These are phyloP conservation scores for Trametes cingulata DNA, from an alignment of 768 basidiomycete species.

Conservation along the genomic window DNA sequence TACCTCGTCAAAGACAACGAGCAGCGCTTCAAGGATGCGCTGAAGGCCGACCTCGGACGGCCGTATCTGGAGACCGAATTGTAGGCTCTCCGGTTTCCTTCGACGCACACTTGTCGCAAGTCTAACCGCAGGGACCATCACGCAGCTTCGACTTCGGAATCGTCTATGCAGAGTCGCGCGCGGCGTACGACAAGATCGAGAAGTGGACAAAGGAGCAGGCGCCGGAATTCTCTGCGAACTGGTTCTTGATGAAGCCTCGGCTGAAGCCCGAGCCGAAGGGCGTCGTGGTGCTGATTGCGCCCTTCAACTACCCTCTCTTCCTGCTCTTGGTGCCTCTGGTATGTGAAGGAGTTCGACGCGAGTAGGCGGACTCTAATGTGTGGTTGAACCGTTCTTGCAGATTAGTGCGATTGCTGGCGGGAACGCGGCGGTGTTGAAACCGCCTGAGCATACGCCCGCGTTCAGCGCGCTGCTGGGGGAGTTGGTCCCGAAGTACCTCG, in stretches of 20 bases:
- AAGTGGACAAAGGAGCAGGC: slow-evolving; percentile 72
- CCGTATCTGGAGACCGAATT: slow-evolving; percentile 59
- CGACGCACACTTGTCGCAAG: neutral
- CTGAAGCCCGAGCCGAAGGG: slow-evolving; percentile 78
- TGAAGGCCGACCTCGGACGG: slow-evolving; percentile 63
- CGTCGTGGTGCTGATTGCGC: slow-evolving; percentile 64
- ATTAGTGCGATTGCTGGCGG: slow-evolving; percentile 77
- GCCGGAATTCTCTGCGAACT: slow-evolving; percentile 58
- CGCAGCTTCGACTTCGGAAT: slow-evolving; percentile 60
- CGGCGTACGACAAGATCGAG: slow-evolving; percentile 61
- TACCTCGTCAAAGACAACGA: slow-evolving; percentile 76
- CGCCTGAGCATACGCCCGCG: slow-evolving; percentile 66
- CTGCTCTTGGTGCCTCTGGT: slow-evolving; percentile 61
- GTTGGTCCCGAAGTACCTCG: slow-evolving; percentile 74
- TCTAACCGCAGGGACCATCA: neutral
- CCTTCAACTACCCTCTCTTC: slow-evolving; percentile 77
- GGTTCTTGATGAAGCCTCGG: slow-evolving; percentile 57
- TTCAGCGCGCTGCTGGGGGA: slow-evolving; percentile 60
- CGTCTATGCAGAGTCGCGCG: slow-evolving; percentile 50
- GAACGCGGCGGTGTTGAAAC: slow-evolving; percentile 68
- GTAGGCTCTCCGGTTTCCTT: slow-evolving; percentile 28
- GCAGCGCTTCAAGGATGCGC: slow-evolving; percentile 55
- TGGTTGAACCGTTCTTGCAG: slow-evolving; percentile 3
- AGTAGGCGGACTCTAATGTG: too few relatives aligned
- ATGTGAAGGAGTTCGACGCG: slow-evolving; percentile 28